Evolutionary conservation across 2,329 filamentous ascomycete species (phyloP), one percentile per base, ranked within the genome.

Genomic region (Ophiostoma novo-ulmi): DNA sequence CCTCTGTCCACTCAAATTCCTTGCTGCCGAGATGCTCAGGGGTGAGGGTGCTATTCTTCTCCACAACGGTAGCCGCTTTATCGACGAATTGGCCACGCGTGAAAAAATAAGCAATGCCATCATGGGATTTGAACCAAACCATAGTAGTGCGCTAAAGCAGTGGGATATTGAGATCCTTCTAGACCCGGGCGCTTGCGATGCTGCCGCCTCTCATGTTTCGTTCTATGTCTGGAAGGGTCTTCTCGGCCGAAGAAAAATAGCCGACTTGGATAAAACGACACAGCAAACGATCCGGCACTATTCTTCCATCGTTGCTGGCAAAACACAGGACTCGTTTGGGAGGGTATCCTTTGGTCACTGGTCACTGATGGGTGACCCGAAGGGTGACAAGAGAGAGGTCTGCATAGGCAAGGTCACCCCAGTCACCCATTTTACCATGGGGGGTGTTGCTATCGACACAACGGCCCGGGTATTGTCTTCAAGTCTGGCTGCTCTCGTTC

Each of bases 21-120:
- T 99, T 83, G 95, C 95, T 76, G 95, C 95, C 73, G 95, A 99
- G 85, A 94, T 94, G 78, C 92, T 99, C 73, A 94, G 95, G 86
- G 95, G 95, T 81, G 95, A 99, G 85, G 95, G 95, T 80, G 95
- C 94, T 88, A 88, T 99, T 63, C 88, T 99, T 69, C 88, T 99
- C 78, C 89, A 85, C 76, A 92, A 97, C 77, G 95, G 95, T 76
- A 88, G 97, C 84, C 92, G 95, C 73, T 98, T 99, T 88, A 95
- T 93, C 78, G 95, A 99, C 78, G 95, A 99, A 84, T 91, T 99
- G 73, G 94, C 94, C 75, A 95, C 98, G 85, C 91, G 95, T 84
- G 95, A 98, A 81, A 98, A 98, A 82, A 94, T 98, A 78, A 98
- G 95, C n/a, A 92, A 92, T 78, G 94, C 97, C 89, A 97, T 98